These are phyloP conservation scores for Xeromyces bisporus DNA, from an alignment of 495 filamentous ascomycete species.

Conservation along the genomic window DNA sequence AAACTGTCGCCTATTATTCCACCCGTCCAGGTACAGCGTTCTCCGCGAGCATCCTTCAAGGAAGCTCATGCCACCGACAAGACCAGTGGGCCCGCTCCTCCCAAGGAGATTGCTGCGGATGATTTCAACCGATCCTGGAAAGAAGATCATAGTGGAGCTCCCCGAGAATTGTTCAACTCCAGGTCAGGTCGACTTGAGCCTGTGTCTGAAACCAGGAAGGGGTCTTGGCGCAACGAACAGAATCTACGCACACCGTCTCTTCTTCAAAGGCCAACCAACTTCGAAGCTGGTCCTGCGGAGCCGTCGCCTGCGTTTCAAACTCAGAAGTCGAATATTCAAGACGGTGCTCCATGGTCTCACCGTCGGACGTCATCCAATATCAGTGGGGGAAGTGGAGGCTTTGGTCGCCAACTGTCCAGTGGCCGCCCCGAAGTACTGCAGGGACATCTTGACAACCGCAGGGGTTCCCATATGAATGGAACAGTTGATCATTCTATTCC, in stretches of 20 bases:
- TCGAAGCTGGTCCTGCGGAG: constrained; percentile 61
- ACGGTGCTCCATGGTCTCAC: constrained; percentile 50
- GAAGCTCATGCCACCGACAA: constrained; percentile 20
- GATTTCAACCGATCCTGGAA: constrained; percentile 82
- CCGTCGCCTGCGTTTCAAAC: constrained; percentile 87
- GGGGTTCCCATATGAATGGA: constrained; percentile 30
- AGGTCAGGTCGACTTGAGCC: constrained; percentile 90
- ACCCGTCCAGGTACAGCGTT: constrained; percentile 22
- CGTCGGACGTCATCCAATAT: constrained; percentile 87
- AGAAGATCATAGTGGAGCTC: constrained; percentile 44
- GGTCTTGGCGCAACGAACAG: constrained; percentile 47
- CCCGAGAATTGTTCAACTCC: constrained; percentile 79
- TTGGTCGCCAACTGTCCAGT: constrained; percentile 41
- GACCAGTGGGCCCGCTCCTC: constrained; percentile 20
- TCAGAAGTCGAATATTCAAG: constrained; percentile 48
- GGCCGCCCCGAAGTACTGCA: constrained; percentile 30
- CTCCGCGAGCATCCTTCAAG: constrained; percentile 12
- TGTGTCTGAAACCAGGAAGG: constrained; percentile 55
- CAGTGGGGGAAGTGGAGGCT: constrained; percentile 71
- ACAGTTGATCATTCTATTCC: constrained; percentile 17
- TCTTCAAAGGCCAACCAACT: constrained; percentile 49
- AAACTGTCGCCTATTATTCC: constrained; percentile 51
- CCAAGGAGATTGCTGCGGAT: constrained; percentile 83
- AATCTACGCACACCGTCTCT: constrained; percentile 58
- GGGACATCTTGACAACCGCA: constrained; percentile 26